These are phyloP conservation scores for Noccaea bulbosa DNA, from an alignment of 345 rosid species.

Conservation along the genomic window DNA sequence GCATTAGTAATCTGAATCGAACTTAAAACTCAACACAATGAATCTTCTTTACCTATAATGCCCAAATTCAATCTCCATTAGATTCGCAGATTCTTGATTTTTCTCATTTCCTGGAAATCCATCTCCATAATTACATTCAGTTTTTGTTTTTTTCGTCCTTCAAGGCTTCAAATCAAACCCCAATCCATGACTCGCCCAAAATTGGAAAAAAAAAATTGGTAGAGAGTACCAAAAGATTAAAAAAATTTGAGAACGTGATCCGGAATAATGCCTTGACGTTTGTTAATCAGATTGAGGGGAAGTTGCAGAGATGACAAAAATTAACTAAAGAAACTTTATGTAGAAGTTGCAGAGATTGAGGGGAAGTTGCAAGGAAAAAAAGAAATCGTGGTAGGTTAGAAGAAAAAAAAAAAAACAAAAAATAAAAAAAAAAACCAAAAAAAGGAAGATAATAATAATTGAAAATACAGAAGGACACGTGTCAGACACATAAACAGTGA, in stretches of 20 bases:
- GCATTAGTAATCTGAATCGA: no score
- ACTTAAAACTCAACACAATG: no score
- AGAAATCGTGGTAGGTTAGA: no score
- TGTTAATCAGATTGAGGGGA: background rate
- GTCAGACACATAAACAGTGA: no score
- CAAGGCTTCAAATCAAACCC: background rate
- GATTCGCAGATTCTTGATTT: conserved; percentile 28
- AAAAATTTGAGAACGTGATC: background rate
- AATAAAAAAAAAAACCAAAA: no score
- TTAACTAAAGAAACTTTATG: background rate
- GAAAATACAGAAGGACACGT: no score
- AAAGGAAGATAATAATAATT: no score
- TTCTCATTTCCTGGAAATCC: conserved; percentile 36
- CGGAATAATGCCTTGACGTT: conserved; percentile 10
- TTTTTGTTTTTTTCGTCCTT: conserved; percentile 9
- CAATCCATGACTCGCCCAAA: background rate
- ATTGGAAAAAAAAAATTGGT: background rate
- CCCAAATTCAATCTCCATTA: conserved; percentile 58
- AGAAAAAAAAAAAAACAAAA: no score
- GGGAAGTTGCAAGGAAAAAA: no score
- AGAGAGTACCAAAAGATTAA: background rate
- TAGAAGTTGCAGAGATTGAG: no score
- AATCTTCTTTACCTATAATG: conserved; percentile 61
- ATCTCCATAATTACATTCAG: conserved; percentile 28
- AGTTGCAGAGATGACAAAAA: conserved; percentile 23